Conservation (phyloP, 805 yeast species). For the Nakazawaea molendinolei region DNA sequence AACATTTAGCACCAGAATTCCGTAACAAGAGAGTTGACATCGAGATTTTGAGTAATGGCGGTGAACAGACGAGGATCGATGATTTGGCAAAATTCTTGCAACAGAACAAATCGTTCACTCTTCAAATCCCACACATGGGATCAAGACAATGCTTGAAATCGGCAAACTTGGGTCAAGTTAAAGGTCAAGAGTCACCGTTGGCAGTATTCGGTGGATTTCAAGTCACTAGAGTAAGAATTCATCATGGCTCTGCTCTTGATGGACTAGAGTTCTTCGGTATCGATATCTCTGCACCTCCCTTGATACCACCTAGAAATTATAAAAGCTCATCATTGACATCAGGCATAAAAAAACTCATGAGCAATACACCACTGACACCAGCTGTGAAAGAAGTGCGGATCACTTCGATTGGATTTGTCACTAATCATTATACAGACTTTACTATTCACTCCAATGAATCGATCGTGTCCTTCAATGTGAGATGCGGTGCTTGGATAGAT, state of each 20-base stretch:
- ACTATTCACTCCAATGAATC: slow-evolving; percentile 50
- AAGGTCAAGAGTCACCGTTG: slow-evolving; percentile 19
- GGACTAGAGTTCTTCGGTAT: slow-evolving; percentile 56
- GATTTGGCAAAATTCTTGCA: slow-evolving; percentile 34
- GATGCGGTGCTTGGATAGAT: slow-evolving; percentile 88
- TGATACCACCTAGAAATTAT: slow-evolving; percentile 43
- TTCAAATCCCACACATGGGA: slow-evolving; percentile 13
- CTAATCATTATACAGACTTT: slow-evolving; percentile 47
- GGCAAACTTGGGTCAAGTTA: slow-evolving; percentile 16
- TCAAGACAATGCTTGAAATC: slow-evolving; percentile 7
- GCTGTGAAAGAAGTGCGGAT: not conserved
- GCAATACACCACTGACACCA: not conserved
- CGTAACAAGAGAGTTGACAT: slow-evolving; percentile 36
- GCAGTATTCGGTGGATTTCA: slow-evolving; percentile 32
- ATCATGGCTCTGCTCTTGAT: slow-evolving; percentile 74
- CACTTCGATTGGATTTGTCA: slow-evolving; percentile 43
- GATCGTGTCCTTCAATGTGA: slow-evolving; percentile 51
- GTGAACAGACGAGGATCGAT: slow-evolving; percentile 46
- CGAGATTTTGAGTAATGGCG: slow-evolving; percentile 52
- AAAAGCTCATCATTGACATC: slow-evolving; percentile 8
- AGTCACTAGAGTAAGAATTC: slow-evolving; percentile 53
- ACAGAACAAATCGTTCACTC: slow-evolving; percentile 15
- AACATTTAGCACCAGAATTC: slow-evolving; percentile 26
- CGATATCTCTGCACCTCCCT: slow-evolving; percentile 31
- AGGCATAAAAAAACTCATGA: slow-evolving; percentile 2